These are phyloP conservation scores for Mucor irregularis DNA, from an alignment of 371 early-diverging fungal species.

Conservation along the genomic window DNA sequence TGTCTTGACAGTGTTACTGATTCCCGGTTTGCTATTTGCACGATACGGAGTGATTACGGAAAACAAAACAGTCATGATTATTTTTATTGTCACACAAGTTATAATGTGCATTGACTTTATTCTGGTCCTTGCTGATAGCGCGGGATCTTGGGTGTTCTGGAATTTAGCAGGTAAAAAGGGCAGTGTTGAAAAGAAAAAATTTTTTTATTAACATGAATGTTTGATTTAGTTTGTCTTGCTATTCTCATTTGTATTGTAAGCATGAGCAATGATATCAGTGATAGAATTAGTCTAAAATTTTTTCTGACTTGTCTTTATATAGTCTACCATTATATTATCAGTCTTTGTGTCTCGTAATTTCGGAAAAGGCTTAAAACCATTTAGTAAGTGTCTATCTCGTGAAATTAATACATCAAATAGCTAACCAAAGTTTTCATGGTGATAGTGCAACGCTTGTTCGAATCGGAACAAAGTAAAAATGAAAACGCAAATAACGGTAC, in stretches of 20 bases:
- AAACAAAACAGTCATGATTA: conserved; percentile 30
- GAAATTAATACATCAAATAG: background rate
- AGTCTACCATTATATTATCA: conserved; percentile 37
- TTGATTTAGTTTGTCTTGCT: conserved; percentile 39
- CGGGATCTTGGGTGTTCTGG: conserved; percentile 50
- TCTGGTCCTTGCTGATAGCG: conserved; percentile 42
- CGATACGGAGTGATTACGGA: conserved; percentile 39
- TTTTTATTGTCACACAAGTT: conserved; percentile 30
- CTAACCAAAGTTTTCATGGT: no score
- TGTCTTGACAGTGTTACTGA: conserved; percentile 32
- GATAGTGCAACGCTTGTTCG: conserved; percentile 25
- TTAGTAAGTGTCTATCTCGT: conserved; percentile 31
- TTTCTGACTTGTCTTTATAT: background rate
- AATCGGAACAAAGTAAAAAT: conserved; percentile 10
- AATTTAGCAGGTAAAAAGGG: conserved; percentile 43
- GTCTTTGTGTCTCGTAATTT: conserved; percentile 38
- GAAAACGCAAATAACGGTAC: background rate
- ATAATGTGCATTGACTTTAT: conserved; percentile 44
- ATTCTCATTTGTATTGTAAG: conserved; percentile 48
- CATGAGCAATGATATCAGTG: background rate
- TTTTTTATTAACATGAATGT: background rate
- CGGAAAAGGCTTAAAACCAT: conserved; percentile 47
- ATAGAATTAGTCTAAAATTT: background rate
- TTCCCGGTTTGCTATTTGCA: conserved; percentile 42
- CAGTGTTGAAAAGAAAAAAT: background rate